Conservation (phyloP, 805 yeast species). For the Yamadazyma olivae region DNA sequence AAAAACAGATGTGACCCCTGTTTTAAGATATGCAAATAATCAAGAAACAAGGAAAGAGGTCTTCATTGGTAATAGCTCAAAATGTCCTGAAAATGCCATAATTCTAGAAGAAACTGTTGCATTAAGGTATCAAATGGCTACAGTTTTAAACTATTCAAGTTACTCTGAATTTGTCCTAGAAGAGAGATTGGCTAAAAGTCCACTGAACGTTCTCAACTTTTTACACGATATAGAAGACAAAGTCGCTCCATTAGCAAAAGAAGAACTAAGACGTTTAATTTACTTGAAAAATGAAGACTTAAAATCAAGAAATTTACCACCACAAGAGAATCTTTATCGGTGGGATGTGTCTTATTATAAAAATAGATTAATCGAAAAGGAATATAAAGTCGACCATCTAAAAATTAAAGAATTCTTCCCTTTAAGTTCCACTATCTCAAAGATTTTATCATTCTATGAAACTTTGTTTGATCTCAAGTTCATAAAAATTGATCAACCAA, state of each 20-base stretch:
- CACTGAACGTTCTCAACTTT: constrained; percentile 57
- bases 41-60: constrained; percentile 66
- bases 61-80: constrained; percentile 64
- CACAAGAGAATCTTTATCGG: constrained; percentile 43
- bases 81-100: constrained; percentile 61
- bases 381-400: constrained; percentile 69
- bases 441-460: constrained; percentile 73
- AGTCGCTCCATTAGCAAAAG: constrained; percentile 55
- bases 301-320: constrained; percentile 39
- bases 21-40: constrained; percentile 65
- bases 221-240: constrained; percentile 59
- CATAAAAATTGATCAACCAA: constrained; percentile 42
- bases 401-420: constrained; percentile 80
- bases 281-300: constrained; percentile 54
- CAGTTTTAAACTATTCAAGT: constrained; percentile 60
- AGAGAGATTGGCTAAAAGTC: constrained; percentile 75
- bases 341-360: constrained; percentile 78
- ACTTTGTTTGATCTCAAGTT: constrained; percentile 67
- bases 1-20: constrained; percentile 77
- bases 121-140: constrained; percentile 60
- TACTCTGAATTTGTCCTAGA: constrained; percentile 73
- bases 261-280: constrained; percentile 49
- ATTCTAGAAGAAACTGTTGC: constrained; percentile 58
- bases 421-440: constrained; percentile 57
- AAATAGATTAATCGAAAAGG: constrained; percentile 60